A percentile compares a stretch with the other conserved stretches of the same genome.
These are phyloP conservation scores for Colletotrichum sp. DNA, from an alignment of 2,329 filamentous ascomycete species.

Conservation along the genomic window DNA sequence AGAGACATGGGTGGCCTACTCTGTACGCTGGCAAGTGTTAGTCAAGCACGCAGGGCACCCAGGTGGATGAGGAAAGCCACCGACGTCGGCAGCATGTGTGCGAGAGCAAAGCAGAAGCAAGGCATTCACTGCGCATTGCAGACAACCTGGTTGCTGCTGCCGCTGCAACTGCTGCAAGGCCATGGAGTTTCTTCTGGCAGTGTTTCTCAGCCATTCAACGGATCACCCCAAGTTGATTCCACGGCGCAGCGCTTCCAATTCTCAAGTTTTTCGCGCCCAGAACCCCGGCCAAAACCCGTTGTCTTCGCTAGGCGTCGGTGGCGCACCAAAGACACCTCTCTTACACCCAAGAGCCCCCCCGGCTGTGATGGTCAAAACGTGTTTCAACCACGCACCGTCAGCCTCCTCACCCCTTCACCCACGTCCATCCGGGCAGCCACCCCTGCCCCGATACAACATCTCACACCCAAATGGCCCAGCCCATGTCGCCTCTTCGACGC, in stretches of 20 bases:
- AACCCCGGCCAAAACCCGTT: not conserved
- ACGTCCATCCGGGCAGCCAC: not conserved
- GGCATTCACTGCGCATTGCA: not conserved
- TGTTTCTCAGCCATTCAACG: not conserved
- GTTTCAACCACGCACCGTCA: constrained; percentile 32
- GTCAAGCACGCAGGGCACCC: not conserved
- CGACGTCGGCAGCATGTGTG: not conserved
- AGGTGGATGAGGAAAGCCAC: not conserved
- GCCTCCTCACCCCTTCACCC: constrained; percentile 11
- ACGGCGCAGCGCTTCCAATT: not conserved
- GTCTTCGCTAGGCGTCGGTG: not conserved
- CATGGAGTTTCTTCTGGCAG: not conserved
- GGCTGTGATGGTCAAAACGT: constrained; percentile 29
- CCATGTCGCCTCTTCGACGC: not conserved
- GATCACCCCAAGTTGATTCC: not conserved
- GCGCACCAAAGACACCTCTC: not conserved
- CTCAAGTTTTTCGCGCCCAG: not conserved
- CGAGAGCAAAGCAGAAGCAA: not conserved
- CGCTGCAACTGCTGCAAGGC: constrained; percentile 7
- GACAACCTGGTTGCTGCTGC: not conserved
- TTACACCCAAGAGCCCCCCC: constrained; percentile 7
- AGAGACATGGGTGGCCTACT: not conserved
- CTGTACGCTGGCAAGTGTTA: not conserved
- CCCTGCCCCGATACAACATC: not conserved
- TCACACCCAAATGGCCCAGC: not conserved